Evolutionary conservation across 768 basidiomycete genomes (phyloP).

Genomic region (Lentinus brumalis): DNA sequence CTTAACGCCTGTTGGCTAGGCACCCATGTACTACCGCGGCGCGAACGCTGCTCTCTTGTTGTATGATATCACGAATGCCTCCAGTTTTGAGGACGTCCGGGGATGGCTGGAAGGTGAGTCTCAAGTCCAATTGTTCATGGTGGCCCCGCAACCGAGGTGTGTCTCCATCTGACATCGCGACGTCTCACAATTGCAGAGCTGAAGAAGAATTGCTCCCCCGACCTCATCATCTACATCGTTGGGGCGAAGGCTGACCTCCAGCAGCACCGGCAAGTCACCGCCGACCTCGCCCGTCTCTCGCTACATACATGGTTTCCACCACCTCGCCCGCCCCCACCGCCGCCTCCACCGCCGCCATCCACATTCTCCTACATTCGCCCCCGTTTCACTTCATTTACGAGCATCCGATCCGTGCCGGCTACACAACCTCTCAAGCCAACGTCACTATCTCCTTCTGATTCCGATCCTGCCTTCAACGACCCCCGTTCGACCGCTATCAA

Average conservation of each 20-base stretch:
- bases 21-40: conserved; percentile 96
- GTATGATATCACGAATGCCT: conserved; percentile 92
- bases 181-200: conserved; percentile 54
- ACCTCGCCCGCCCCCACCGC: conserved; percentile 66
- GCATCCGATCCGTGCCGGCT: conserved; percentile 62
- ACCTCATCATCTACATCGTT: conserved; percentile 93
- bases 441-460: conserved; percentile 62
- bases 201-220: conserved; percentile 86
- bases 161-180: conserved; percentile 3
- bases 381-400: conserved; percentile 74
- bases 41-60: conserved; percentile 92
- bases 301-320: conserved; percentile 89
- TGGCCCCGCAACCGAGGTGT: background rate
- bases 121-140: background rate
- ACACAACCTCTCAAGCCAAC: conserved; percentile 45
- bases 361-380: conserved; percentile 79
- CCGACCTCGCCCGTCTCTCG: conserved; percentile 81
- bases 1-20: conserved; percentile 46
- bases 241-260: conserved; percentile 89
- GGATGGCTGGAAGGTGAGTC: conserved; percentile 86
- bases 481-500: conserved; percentile 49
- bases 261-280: conserved; percentile 71
- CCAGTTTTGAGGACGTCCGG: conserved; percentile 87
- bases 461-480: conserved; percentile 53
- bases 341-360: conserved; percentile 62